Evolutionary conservation across 2,329 filamentous ascomycete species (phyloP).

Genomic region (Claviceps arundinis): DNA sequence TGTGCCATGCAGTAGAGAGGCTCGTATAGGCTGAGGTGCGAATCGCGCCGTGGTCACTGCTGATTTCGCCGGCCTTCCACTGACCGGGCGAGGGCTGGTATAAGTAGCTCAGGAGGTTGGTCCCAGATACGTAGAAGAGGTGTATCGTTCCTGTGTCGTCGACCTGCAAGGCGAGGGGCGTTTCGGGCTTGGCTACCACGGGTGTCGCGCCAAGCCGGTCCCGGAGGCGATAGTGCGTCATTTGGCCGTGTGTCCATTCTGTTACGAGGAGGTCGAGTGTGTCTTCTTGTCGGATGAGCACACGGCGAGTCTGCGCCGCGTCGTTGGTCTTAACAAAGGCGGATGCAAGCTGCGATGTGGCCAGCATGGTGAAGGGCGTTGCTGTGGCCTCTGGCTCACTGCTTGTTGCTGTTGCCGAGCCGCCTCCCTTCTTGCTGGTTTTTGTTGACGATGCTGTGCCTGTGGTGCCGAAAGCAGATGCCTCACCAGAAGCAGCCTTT

Average conservation of each 20-base stretch:
- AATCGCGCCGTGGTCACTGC: neutral
- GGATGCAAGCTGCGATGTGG: slow-evolving; percentile 9
- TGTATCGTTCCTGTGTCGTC: slow-evolving; percentile 10
- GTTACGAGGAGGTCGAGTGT: slow-evolving; percentile 9
- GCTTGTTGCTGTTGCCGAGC: neutral
- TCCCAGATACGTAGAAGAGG: slow-evolving; percentile 12
- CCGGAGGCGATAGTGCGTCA: slow-evolving; percentile 4
- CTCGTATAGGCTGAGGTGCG: slow-evolving; percentile 5
- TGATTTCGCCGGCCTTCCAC: slow-evolving; percentile 8
- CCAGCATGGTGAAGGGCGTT: slow-evolving; percentile 6
- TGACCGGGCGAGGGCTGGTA: slow-evolving; percentile 6
- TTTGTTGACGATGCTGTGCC: neutral
- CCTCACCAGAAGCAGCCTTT: neutral
- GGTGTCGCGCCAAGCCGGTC: slow-evolving; percentile 5
- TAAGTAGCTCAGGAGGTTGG: slow-evolving; percentile 7
- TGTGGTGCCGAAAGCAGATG: neutral
- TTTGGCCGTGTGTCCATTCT: slow-evolving; percentile 5
- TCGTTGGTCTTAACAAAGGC: slow-evolving; percentile 4
- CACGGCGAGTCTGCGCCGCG: slow-evolving; percentile 2
- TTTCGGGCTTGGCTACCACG: slow-evolving; percentile 8
- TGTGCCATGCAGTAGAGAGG: slow-evolving; percentile 11
- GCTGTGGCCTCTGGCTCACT: neutral
- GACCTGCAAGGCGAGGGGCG: slow-evolving; percentile 9
- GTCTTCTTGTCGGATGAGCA: slow-evolving; percentile 13
- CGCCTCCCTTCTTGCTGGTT: neutral